These are phyloP conservation scores for Mortierella alpina DNA, from an alignment of 192 early-diverging fungal species.

Conservation along the genomic window DNA sequence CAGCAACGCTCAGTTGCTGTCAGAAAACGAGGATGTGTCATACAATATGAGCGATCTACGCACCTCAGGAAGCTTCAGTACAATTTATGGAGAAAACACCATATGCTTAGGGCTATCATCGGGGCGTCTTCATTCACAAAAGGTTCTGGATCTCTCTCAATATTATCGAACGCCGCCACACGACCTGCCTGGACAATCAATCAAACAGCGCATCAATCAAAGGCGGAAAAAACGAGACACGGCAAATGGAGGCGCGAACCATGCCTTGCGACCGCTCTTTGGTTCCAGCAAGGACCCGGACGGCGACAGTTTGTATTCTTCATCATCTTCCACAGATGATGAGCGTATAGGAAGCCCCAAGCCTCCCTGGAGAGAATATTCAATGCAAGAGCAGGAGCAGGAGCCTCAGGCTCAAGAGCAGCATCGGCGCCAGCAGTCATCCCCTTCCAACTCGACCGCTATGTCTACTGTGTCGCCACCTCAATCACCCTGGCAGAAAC, in stretches of 20 bases:
- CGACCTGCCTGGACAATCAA: background rate
- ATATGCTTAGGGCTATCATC: constrained; percentile 10
- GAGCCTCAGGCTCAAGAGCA: background rate
- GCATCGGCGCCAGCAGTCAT: background rate
- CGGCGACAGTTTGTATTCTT: constrained; percentile 17
- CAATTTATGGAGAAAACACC: background rate
- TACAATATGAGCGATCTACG: too few species aligned
- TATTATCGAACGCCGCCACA: constrained; percentile 3
- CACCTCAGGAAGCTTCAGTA: too few species aligned
- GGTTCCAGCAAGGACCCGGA: constrained; percentile 15
- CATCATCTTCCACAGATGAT: constrained; percentile 5
- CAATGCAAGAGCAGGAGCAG: background rate
- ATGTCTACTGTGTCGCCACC: constrained; percentile 10
- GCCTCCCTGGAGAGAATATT: background rate
- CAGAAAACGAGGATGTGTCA: too few species aligned
- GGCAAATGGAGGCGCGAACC: background rate
- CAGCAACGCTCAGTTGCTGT: too few species aligned
- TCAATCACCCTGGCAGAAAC: constrained; percentile 7
- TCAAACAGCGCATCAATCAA: background rate
- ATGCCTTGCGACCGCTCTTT: background rate
- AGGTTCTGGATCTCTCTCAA: constrained; percentile 13
- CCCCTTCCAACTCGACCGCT: background rate
- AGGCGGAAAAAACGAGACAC: background rate
- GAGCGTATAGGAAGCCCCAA: background rate
- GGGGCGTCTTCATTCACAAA: constrained; percentile 3